phyloP scores from a whole-genome alignment of 169 alveolate genomes.

The Pseudocohnilembus persalinus region DNA sequence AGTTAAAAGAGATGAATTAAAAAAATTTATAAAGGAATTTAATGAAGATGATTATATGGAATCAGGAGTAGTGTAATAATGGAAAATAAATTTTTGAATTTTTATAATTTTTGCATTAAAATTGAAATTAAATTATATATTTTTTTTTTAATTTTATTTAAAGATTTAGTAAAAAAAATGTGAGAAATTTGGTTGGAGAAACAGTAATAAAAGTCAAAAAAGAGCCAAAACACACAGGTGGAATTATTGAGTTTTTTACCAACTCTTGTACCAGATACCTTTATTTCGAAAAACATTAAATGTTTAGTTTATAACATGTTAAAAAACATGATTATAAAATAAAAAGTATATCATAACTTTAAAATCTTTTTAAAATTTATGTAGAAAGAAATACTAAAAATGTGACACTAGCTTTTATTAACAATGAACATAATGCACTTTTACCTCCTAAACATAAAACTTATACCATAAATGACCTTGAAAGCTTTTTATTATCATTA shows the following conservation, averaged over 20 bases:
- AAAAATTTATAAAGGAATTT: neutral
- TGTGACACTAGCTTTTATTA: neutral
- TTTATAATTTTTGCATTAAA: too few species aligned
- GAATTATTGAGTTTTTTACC: neutral
- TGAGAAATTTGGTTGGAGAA: neutral
- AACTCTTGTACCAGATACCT: neutral
- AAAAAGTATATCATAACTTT: neutral
- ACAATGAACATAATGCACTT: neutral
- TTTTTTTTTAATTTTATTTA: too few species aligned
- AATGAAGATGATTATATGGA: neutral
- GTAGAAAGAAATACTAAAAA: neutral
- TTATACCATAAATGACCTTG: neutral
- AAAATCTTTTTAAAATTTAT: too few species aligned
- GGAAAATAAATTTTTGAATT: neutral
- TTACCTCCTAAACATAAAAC: neutral
- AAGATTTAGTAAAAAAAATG: neutral
- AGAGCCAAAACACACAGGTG: neutral
- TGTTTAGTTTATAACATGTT: neutral
- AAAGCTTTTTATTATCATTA: too few species aligned
- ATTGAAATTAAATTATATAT: too few species aligned
- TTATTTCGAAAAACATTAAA: neutral
- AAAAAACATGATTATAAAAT: too few species aligned
- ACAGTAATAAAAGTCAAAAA: neutral
- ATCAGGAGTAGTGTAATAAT: neutral
- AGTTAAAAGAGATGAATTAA: neutral